A percentile compares a stretch with the other conserved stretches of the same genome.
Conservation (phyloP, 2,329 filamentous ascomycete genomes). For the Thelonectria discophora region DNA sequence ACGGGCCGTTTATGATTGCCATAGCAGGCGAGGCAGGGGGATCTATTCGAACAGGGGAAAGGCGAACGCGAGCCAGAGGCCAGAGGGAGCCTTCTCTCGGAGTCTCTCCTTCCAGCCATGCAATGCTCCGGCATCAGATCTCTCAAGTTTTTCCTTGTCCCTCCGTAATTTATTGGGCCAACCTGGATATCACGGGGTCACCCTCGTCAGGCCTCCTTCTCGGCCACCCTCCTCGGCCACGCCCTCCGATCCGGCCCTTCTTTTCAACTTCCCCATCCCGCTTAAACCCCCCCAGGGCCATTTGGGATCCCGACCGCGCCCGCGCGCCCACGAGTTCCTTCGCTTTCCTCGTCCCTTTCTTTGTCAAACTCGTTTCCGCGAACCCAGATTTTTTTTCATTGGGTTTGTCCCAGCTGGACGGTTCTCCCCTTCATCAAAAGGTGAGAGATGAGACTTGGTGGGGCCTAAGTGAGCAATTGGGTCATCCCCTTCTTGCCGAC, state of each 20-base stretch:
- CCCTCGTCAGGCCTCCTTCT: neutral
- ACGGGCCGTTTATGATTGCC: constrained; percentile 15
- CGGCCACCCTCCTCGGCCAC: neutral
- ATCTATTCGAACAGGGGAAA: no score
- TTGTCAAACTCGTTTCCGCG: neutral
- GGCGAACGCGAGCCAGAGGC: no score
- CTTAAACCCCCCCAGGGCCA: neutral
- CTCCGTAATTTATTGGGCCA: neutral
- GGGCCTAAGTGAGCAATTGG: constrained; percentile 1
- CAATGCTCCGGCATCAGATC: no score
- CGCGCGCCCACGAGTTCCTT: neutral
- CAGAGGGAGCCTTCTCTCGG: no score
- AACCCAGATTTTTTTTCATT: no score
- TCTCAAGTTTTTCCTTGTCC: no score
- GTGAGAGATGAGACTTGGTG: neutral
- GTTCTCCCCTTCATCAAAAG: neutral
- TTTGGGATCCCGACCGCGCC: neutral
- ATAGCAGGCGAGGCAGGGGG: neutral
- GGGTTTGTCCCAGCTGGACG: neutral
- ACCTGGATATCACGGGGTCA: neutral
- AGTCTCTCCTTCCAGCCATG: no score
- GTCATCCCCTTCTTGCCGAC: neutral
- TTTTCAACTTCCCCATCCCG: neutral
- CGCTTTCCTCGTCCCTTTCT: no score
- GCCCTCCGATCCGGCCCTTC: neutral